These are phyloP conservation scores for Cicer bijugum DNA, from an alignment of 306 rosid genomes.

Conservation along the genomic window DNA sequence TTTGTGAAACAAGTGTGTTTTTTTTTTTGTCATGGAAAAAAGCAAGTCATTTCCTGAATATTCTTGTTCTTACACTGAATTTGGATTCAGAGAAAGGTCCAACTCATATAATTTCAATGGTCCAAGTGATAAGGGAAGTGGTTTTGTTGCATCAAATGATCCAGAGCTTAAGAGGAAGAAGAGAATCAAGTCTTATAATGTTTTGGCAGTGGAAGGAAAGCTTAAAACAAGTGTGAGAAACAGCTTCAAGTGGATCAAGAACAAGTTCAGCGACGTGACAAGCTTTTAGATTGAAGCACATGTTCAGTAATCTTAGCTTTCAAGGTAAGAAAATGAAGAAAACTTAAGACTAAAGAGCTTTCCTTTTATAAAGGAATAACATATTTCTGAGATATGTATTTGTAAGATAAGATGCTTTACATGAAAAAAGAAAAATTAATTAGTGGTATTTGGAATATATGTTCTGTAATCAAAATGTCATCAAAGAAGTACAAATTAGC, in stretches of 20 bases:
- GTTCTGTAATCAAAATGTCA: slow-evolving; percentile 30
- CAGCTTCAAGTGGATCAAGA: slow-evolving; percentile 92
- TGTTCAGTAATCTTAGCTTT: slow-evolving; percentile 42
- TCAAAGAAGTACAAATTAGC: slow-evolving; percentile 37
- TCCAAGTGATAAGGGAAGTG: slow-evolving; percentile 60
- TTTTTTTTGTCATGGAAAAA: slow-evolving; percentile 62
- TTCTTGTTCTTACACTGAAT: slow-evolving; percentile 64
- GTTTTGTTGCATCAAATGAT: slow-evolving; percentile 61
- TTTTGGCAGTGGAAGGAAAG: slow-evolving; percentile 68
- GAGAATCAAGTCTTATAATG: slow-evolving; percentile 75
- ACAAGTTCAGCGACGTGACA: slow-evolving; percentile 63
- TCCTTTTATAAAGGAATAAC: slow-evolving; percentile 28
- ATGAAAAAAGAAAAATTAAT: slow-evolving; percentile 34
- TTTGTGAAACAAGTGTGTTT: not conserved
- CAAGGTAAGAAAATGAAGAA: slow-evolving; percentile 47
- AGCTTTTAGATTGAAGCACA: slow-evolving; percentile 22
- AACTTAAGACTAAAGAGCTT: slow-evolving; percentile 28
- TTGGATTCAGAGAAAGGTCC: slow-evolving; percentile 61
- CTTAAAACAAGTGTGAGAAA: slow-evolving; percentile 72
- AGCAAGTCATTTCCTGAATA: slow-evolving; percentile 78
- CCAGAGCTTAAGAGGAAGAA: slow-evolving; percentile 80
- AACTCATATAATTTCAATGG: slow-evolving; percentile 77
- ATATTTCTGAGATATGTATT: slow-evolving; percentile 24
- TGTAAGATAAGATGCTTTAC: slow-evolving; percentile 38
- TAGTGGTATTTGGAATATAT: slow-evolving; percentile 33